These are phyloP conservation scores for Sporothrix globosa DNA, from an alignment of 2,329 filamentous ascomycete genomes.

Conservation along the genomic window DNA sequence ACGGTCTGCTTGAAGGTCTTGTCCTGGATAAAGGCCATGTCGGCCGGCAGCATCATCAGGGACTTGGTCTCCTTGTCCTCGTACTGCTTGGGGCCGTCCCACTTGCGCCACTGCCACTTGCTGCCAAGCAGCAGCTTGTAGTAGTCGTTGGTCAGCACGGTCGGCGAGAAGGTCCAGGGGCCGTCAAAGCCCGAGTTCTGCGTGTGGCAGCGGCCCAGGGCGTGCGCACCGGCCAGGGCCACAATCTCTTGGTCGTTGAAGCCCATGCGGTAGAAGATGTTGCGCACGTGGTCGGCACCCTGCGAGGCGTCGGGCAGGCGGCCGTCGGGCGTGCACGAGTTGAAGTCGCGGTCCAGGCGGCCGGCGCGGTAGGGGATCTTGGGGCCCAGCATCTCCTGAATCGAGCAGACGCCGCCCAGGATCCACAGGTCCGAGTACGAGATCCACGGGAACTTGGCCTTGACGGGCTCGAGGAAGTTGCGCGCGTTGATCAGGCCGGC, in stretches of 20 bases:
- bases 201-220: slow-evolving; percentile 82
- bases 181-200: slow-evolving; percentile 87
- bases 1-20: slow-evolving; percentile 80
- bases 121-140: slow-evolving; percentile 84
- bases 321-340: slow-evolving; percentile 90
- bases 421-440: slow-evolving; percentile 97
- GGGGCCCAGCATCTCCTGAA: slow-evolving; percentile 95
- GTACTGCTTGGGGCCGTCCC: slow-evolving; percentile 88
- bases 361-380: slow-evolving; percentile 86
- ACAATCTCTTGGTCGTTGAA: slow-evolving; percentile 98
- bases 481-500: slow-evolving; percentile 84
- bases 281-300: slow-evolving; percentile 78
- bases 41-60: slow-evolving; percentile 96
- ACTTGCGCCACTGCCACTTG: slow-evolving; percentile 92
- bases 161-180: slow-evolving; percentile 91
- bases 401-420: slow-evolving; percentile 77
- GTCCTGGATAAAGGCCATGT: slow-evolving; percentile 85
- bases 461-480: slow-evolving; percentile 90
- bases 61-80: slow-evolving; percentile 85
- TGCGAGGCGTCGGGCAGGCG: slow-evolving; percentile 74
- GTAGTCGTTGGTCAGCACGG: slow-evolving; percentile 92
- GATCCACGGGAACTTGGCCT: slow-evolving; percentile 93
- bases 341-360: slow-evolving; percentile 75
- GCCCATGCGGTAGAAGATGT: slow-evolving; percentile 95
- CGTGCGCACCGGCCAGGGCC: slow-evolving; percentile 82